phyloP scores from a whole-genome alignment of 805 yeast genomes.

The Yueomyces sinensis region DNA sequence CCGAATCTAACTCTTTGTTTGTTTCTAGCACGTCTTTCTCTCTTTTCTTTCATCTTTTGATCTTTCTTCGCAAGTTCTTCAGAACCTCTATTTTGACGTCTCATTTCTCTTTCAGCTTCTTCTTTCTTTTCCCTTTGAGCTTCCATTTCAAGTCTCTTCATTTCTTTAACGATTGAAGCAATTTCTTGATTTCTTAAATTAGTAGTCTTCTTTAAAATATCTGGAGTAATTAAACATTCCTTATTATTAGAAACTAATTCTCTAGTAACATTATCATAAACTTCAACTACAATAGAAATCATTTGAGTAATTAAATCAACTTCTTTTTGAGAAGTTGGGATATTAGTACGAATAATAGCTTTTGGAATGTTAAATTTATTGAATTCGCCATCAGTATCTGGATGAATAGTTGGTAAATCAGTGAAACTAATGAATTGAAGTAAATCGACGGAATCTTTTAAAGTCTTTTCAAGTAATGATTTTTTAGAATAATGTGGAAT shows the following conservation, averaged over 20 bases:
- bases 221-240: slow-evolving; percentile 51
- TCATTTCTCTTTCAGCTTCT: slow-evolving; percentile 52
- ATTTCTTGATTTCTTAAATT: slow-evolving; percentile 68
- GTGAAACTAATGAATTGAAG: slow-evolving; percentile 67
- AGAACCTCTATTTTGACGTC: slow-evolving; percentile 43
- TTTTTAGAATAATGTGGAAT: slow-evolving; percentile 31
- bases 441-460: slow-evolving; percentile 30
- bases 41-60: slow-evolving; percentile 68
- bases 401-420: slow-evolving; percentile 70
- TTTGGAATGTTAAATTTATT: slow-evolving; percentile 34
- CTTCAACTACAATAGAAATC: slow-evolving; percentile 40
- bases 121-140: slow-evolving; percentile 56
- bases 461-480: slow-evolving; percentile 27
- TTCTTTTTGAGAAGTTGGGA: slow-evolving; percentile 39
- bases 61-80: slow-evolving; percentile 70
- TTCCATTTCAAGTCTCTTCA: slow-evolving; percentile 55
- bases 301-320: slow-evolving; percentile 35
- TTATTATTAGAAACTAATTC: slow-evolving; percentile 25
- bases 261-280: slow-evolving; percentile 44
- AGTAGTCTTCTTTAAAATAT: slow-evolving; percentile 61
- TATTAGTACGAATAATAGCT: slow-evolving; percentile 39
- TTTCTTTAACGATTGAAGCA: slow-evolving; percentile 53
- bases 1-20: slow-evolving; percentile 41
- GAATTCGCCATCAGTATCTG: slow-evolving; percentile 44
- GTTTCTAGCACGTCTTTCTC: slow-evolving; percentile 58